Percentiles rank a stretch among this genome's conserved stretches.
Conservation (phyloP, 805 yeast genomes). For the Zygosaccharomyces kombuchaensis region DNA sequence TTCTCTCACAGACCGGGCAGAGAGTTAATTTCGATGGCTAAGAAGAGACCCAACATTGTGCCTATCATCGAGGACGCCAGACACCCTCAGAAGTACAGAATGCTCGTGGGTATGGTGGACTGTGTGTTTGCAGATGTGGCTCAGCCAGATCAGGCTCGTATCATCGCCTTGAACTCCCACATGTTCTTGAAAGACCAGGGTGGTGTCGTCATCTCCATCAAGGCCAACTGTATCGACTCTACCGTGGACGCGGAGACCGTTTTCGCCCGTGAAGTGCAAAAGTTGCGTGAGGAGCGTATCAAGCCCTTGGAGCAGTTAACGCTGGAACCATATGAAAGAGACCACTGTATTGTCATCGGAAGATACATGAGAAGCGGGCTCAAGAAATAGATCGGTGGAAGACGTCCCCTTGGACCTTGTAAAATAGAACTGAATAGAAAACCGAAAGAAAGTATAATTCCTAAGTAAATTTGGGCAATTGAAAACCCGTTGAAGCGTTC, state of each 20-base stretch:
- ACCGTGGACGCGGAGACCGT: slow-evolving; percentile 99
- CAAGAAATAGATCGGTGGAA: slow-evolving; percentile 28
- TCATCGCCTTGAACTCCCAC: slow-evolving; percentile 96
- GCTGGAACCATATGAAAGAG: slow-evolving; percentile 99
- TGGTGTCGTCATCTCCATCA: slow-evolving; percentile 96
- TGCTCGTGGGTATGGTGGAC: slow-evolving; percentile 98
- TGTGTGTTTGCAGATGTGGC: slow-evolving; percentile 99
- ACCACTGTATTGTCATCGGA: slow-evolving; percentile 98
- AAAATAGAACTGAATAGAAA: slow-evolving; percentile 11
- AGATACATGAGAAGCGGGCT: slow-evolving; percentile 88
- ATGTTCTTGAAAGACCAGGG: slow-evolving; percentile 97
- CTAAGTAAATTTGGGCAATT: slow-evolving; percentile 2
- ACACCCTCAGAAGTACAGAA: slow-evolving; percentile 99
- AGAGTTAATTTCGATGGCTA: slow-evolving; percentile 98
- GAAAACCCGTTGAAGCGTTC: neutral
- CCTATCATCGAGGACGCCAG: slow-evolving; percentile 99
- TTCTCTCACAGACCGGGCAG: slow-evolving; percentile 99
- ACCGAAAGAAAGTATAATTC: neutral
- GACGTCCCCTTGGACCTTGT: slow-evolving; percentile 14
- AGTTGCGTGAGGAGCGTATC: slow-evolving; percentile 96
- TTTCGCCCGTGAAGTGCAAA: slow-evolving; percentile 98
- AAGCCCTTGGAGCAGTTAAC: slow-evolving; percentile 98
- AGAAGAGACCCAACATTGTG: slow-evolving; percentile 98
- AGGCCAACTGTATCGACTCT: slow-evolving; percentile 99
- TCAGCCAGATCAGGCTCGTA: slow-evolving; percentile 99